Base-by-base conservation (phyloP, 371 early-diverging fungal species). In the Actinomucor elegans region DNA sequence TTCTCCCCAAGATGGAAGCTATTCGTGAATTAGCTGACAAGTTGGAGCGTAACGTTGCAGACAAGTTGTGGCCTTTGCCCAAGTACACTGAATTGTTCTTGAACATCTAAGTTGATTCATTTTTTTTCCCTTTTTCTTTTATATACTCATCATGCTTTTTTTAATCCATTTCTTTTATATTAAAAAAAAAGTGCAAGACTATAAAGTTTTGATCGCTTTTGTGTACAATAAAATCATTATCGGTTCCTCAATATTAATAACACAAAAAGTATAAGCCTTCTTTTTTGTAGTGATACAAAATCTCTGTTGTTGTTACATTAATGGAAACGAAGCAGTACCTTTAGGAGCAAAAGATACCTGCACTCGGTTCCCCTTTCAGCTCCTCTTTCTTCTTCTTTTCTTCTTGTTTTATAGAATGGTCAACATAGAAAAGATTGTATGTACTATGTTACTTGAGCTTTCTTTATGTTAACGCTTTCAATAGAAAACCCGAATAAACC, bases 21-120 rank as follows among this genome's bases (percentile, higher is more conserved):
- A 84, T 88, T 47, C 88, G 98, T 60, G 66, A 54, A 8, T 71
- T 75, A 26, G 85, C 91, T 34, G 97, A 98, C 58, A 66, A 61
- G 23, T 76, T 97, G 38, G 97, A 98, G 76, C 64, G 73, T 35
- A 57, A 84, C 24, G 85, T 92, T 17, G 84, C 90, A 21, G 96
- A 96, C 81, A 93, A 90, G 84, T 79, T 75, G 73, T 98, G 95
- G 92, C 93, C 95, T 36, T 83, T 91, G 77, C 98, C 98, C 79
- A 95, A 93, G 80, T 96, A 96, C 87, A 86, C 90, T 43, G 96
- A 97, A 77, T 82, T 97, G 29, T 80, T 97, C 58, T 91, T 95
- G 69, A 85, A 84, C 57, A 71, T 86, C 45, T 84, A 77, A 66
- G 37, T 48, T 43, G 17, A 2, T 37, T 40, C 21, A 20, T 12